Percentiles rank a stretch among this genome's conserved stretches.
phyloP scores from a whole-genome alignment of 2,329 filamentous ascomycete species.

The Coleophoma eucalyptorum region DNA sequence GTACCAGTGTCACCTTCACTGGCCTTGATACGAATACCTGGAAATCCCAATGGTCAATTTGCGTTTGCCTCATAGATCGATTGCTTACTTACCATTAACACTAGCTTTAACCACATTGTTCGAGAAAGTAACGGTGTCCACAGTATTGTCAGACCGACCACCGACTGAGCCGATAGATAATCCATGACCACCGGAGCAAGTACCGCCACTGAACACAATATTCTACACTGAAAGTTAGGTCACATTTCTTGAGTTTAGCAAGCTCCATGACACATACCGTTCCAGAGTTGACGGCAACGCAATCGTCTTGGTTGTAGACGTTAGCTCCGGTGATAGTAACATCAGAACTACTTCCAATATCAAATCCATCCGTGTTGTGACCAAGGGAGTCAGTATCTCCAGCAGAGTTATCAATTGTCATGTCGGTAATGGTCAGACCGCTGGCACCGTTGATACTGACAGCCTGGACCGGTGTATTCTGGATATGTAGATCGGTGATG shows the following conservation, averaged over 20 bases:
- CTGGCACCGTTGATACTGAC: slow-evolving; percentile 32
- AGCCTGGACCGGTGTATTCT: slow-evolving; percentile 48
- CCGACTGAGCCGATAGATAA: slow-evolving; percentile 57
- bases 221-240: slow-evolving; percentile 26
- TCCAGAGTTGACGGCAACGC: slow-evolving; percentile 52
- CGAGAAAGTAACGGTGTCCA: slow-evolving; percentile 46
- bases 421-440: slow-evolving; percentile 39
- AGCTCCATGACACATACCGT: slow-evolving; percentile 27
- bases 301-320: slow-evolving; percentile 56
- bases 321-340: slow-evolving; percentile 44
- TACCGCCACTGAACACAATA: slow-evolving; percentile 8
- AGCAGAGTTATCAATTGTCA: slow-evolving; percentile 52
- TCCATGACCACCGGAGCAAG: slow-evolving; percentile 26
- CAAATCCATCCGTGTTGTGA: slow-evolving; percentile 51
- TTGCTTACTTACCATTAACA: slow-evolving; percentile 46
- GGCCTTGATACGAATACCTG: slow-evolving; percentile 53
- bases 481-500: slow-evolving; percentile 43
- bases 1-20: slow-evolving; percentile 45
- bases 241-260: slow-evolving; percentile 29
- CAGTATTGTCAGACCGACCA: slow-evolving; percentile 47
- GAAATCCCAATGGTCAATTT: slow-evolving; percentile 34
- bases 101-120: slow-evolving; percentile 43
- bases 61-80: background rate
- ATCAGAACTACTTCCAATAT: slow-evolving; percentile 39
- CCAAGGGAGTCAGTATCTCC: slow-evolving; percentile 37